Evolutionary conservation across 2,329 filamentous ascomycete genomes (phyloP).

Genomic region (Xylaria sp.): DNA sequence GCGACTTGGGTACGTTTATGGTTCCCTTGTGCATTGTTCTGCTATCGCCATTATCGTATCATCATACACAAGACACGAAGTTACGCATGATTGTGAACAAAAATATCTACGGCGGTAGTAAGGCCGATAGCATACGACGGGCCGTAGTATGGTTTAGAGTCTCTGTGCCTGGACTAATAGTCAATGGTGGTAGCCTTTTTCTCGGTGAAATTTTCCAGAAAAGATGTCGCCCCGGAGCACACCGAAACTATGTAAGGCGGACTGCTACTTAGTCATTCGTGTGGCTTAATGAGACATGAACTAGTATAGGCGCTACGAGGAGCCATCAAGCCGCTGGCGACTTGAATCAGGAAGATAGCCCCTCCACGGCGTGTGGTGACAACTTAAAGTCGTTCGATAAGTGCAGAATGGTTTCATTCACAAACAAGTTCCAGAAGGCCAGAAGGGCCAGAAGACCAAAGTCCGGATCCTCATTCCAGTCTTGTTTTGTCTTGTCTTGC

Average conservation of each 20-base stretch:
- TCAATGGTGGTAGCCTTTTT: background rate
- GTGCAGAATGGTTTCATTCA: constrained; percentile 11
- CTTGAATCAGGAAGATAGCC: constrained; percentile 12
- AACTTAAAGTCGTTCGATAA: background rate
- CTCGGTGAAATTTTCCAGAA: constrained; percentile 20
- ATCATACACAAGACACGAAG: background rate
- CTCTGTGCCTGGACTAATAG: background rate
- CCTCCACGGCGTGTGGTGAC: background rate
- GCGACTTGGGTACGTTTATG: background rate
- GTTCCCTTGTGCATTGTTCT: background rate
- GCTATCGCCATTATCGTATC: background rate
- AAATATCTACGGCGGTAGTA: background rate
- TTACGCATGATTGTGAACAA: background rate
- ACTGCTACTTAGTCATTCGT: constrained; percentile 5
- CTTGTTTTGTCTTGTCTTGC: constrained; percentile 7
- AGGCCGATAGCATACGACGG: background rate
- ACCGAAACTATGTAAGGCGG: constrained; percentile 8
- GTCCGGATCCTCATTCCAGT: background rate
- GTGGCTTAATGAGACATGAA: constrained; percentile 24
- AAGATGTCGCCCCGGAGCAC: constrained; percentile 6
- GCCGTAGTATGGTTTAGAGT: background rate
- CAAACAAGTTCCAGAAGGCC: background rate
- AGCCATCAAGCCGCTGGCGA: constrained; percentile 20
- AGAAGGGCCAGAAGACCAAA: background rate
- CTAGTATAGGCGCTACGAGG: constrained; percentile 1